Base-by-base conservation (phyloP, 1,284 basidiomycete genomes). In the Ustilago loliicola region DNA sequence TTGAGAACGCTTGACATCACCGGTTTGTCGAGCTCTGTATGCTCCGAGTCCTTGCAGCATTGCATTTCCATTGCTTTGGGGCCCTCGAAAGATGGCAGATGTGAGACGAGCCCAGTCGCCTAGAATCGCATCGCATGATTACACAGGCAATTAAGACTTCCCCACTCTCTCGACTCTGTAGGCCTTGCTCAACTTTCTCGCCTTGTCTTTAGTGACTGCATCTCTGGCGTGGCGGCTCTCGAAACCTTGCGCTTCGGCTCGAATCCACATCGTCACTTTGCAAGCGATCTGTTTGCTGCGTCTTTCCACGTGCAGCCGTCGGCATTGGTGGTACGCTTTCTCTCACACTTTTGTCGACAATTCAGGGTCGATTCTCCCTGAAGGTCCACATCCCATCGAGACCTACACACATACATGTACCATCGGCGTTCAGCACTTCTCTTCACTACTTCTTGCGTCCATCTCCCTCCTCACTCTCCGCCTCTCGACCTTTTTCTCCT, bases 271-370 rank as follows among this genome's bases (percentile, higher is more conserved):
- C 4, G 48, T 13, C 23, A 50, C 9, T 15, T 15, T 50, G 25
- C n/a, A 50, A 29, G 11, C 48, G 27, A 27, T n/a, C 23, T 25
- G 27, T 50, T 15, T 50, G 29, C 8, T 30, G 30, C 32, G 23
- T 32, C 21, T 32, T 34, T 36, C 52, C 52, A 53, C 52, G 52
- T 53, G 52, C 52, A 34, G 34, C 52, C 52, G 52, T 34, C 52
- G 32, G 30, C 52, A 36, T 53, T 32, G 9, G 7, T 52, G 50
- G 52, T 53, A 34, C 52, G 21, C 52, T 53, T 27, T 27, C 5
- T 50, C n/a, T 27, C 23, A 15, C 17, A 50, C 17, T 21, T 36
- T 57, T 57, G 27, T 57, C 7, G 38, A 50, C 48, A 50, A 17
- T 57, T 42, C 55, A 57, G 38, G 40, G 55, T 45, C 38, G 55